A percentile compares a stretch with the other conserved stretches of the same genome.
phyloP scores from a whole-genome alignment of 352 stramenopile species.

The Phytophthora tubulina region DNA sequence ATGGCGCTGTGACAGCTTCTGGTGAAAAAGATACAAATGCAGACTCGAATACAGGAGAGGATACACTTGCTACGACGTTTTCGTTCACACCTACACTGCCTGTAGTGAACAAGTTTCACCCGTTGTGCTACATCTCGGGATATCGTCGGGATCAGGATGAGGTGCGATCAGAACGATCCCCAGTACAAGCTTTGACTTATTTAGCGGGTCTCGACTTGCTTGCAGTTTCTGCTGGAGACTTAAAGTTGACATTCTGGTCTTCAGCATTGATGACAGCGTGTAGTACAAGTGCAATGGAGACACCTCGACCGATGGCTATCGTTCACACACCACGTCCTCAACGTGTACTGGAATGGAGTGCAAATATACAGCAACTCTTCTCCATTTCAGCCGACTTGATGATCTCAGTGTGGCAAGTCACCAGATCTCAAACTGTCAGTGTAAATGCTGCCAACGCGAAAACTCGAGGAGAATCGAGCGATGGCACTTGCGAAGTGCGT shows the following conservation, averaged over 20 bases:
- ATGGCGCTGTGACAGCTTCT: neutral
- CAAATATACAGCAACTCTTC: conserved; percentile 60
- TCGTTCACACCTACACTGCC: conserved; percentile 55
- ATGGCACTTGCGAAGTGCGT: conserved; percentile 63
- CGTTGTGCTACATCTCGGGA: conserved; percentile 69
- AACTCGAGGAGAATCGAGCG: conserved; percentile 29
- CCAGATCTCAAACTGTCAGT: conserved; percentile 27
- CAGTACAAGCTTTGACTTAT: conserved; percentile 80
- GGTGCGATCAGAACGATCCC: conserved; percentile 76
- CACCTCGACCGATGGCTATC: conserved; percentile 65
- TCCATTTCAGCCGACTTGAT: conserved; percentile 78
- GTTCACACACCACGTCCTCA: conserved; percentile 74
- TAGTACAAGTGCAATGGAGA: conserved; percentile 72
- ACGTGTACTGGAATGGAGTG: conserved; percentile 78
- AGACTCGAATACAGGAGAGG: conserved; percentile 13
- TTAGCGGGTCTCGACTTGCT: conserved; percentile 67
- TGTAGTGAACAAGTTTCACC: conserved; percentile 79
- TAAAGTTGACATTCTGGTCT: conserved; percentile 86
- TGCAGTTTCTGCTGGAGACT: conserved; percentile 72
- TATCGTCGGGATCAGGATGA: conserved; percentile 85
- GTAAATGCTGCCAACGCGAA: conserved; percentile 30
- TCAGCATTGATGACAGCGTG: conserved; percentile 67
- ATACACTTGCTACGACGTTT: conserved; percentile 6
- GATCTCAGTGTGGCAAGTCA: conserved; percentile 74
- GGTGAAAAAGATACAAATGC: conserved; percentile 15